A percentile compares a stretch with the other conserved stretches of the same genome.
These are phyloP conservation scores for Blastobotrys parvus DNA, from an alignment of 805 yeast species.

Conservation along the genomic window DNA sequence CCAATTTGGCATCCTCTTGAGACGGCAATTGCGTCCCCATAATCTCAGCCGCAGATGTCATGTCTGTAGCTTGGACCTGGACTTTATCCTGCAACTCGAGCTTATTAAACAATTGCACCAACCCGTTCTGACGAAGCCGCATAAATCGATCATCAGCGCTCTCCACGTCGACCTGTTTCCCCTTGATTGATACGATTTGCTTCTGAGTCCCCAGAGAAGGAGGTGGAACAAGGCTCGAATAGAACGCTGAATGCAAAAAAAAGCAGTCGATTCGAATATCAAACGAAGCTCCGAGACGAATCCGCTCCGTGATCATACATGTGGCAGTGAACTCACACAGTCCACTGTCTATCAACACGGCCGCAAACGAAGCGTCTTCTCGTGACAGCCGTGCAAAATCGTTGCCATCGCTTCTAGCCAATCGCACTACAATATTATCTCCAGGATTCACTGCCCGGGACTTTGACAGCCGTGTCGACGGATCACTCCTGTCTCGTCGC, in stretches of 20 bases:
- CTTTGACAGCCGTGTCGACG: slow-evolving; percentile 1
- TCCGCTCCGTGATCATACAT: slow-evolving; percentile 45
- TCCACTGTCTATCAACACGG: slow-evolving; percentile 53
- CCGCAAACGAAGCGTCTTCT: slow-evolving; percentile 54
- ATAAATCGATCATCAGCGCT: slow-evolving; percentile 44
- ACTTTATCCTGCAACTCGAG: slow-evolving; percentile 26
- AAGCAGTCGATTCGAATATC: slow-evolving; percentile 61
- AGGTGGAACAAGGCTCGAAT: slow-evolving; percentile 13
- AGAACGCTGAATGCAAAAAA: slow-evolving; percentile 33
- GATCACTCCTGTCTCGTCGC: slow-evolving; percentile 15
- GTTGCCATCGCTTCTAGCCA: slow-evolving; percentile 29
- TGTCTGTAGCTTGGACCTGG: slow-evolving; percentile 1
- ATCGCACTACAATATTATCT: slow-evolving; percentile 25
- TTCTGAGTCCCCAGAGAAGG: slow-evolving; percentile 2
- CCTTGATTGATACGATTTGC: slow-evolving; percentile 1
- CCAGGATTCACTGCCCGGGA: background rate
- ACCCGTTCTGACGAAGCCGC: slow-evolving; percentile 46
- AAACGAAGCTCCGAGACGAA: slow-evolving; percentile 72
- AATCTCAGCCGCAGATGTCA: slow-evolving; percentile 8
- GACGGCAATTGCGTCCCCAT: slow-evolving; percentile 1
- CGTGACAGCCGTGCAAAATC: slow-evolving; percentile 76
- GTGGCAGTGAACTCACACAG: slow-evolving; percentile 49
- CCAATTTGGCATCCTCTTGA: slow-evolving; percentile 30
- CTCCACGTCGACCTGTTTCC: slow-evolving; percentile 32
- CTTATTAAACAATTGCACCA: slow-evolving; percentile 47